Base-by-base conservation (phyloP, 352 stramenopile species). In the Globisporangium irregulare region DNA sequence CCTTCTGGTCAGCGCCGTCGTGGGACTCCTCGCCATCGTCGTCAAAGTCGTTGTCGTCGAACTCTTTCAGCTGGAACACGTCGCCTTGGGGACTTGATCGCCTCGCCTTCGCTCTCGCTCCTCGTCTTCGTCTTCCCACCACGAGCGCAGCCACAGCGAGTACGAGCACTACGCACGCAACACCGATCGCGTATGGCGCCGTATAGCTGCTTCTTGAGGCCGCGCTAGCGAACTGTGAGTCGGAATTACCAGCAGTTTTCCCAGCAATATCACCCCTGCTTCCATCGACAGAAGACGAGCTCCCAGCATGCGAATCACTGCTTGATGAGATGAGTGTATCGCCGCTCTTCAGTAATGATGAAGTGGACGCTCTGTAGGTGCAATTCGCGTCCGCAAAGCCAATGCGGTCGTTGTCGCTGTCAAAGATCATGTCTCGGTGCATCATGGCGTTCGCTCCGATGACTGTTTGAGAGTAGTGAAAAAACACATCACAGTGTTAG, bases 361-460 rank as follows among this genome's bases (percentile, higher is more conserved):
- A 25, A 12, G 15, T 15, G 58, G 32, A 32, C 6, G 62, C 10
- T 22, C 12, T 32, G 24, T 46, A 65, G 43, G 57, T 41, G 54
- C 79, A 87, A 27, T 81, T 70, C 0, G 79, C 77, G 20, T 75
- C 59, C 7, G 72, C 79, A 69, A 88, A 88, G 8, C 78, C 80
- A 4, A 88, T 69, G 43, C 75, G 76, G 22, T 82, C 32, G 54
- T 75, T 76, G 9, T 54, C 71, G 14, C 71, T 38, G 38, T 86
- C 80, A 59, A 88, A 85, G 20, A 88, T 75, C 18, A 88, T 75
- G 57, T 88, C 75, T 34, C 75, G 76, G 27, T 79, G 57, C 48
- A 77, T 73, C 78, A 88, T 83, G 53, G 83, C 72, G 71, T 78
- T 80, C 55, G 80, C 76, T 12, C 80, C 80, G 58, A 88, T 10